Percentiles rank a stretch among this genome's conserved stretches.
These are phyloP conservation scores for Diphasiastrum complanatum DNA, from an alignment of 83 land plant genomes.

Conservation along the genomic window DNA sequence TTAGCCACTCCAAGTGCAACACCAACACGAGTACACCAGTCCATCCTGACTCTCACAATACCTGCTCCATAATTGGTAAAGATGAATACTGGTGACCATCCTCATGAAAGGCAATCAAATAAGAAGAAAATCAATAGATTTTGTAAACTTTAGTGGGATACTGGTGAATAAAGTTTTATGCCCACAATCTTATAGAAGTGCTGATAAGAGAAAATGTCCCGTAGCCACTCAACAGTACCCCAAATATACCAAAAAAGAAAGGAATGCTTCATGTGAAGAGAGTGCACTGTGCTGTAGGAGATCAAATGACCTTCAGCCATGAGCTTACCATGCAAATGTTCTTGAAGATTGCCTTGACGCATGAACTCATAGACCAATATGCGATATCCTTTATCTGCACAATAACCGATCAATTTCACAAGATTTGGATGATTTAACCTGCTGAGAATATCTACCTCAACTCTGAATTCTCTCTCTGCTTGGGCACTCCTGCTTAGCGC, in stretches of 20 bases:
- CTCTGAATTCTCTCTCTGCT: conserved; percentile 13
- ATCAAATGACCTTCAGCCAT: no score
- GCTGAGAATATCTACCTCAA: conserved; percentile 11
- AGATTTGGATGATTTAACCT: conserved; percentile 10
- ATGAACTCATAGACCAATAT: conserved; percentile 16
- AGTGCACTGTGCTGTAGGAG: no score
- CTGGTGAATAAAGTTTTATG: background rate
- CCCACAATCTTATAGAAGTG: no score
- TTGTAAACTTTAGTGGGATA: background rate
- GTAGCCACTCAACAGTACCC: no score
- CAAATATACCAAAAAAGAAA: no score
- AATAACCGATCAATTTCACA: conserved; percentile 7
- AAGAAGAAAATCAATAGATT: background rate
- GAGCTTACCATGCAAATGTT: conserved; percentile 19
- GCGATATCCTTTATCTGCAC: conserved; percentile 6
- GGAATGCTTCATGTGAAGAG: no score
- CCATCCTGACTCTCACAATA: conserved; percentile 7
- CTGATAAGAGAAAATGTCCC: no score
- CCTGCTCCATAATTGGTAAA: background rate
- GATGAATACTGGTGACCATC: no score
- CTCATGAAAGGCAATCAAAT: no score
- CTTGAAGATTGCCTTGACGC: conserved; percentile 10
- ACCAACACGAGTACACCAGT: conserved; percentile 3
- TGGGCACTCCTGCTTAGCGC: conserved; percentile 1
- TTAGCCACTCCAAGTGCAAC: conserved; percentile 1